Percentiles rank a stretch among this genome's conserved stretches.
Conservation (phyloP, 2,329 filamentous ascomycete species). For the Rutstroemia sp. region DNA sequence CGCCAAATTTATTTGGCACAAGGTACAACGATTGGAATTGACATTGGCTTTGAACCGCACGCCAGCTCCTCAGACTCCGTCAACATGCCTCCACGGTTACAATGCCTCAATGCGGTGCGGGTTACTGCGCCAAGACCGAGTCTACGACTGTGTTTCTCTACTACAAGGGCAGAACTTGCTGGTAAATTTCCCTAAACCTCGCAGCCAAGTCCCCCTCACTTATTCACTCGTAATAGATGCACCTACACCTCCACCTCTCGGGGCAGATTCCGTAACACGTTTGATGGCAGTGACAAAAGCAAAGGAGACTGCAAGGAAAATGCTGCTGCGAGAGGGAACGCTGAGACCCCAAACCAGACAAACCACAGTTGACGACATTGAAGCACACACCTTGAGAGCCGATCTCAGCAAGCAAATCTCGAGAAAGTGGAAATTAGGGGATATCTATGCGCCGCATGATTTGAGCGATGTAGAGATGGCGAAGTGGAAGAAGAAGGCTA, state of each 20-base stretch:
- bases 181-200: constrained; percentile 14
- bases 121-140: constrained; percentile 9
- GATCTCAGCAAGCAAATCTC: constrained; percentile 57
- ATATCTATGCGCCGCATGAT: constrained; percentile 88
- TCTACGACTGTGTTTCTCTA: constrained; percentile 22
- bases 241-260: background rate
- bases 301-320: no score
- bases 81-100: constrained; percentile 25
- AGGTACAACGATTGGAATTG: no score
- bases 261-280: no score
- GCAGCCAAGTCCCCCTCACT: background rate
- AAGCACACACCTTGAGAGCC: background rate
- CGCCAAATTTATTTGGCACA: no score
- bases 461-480: constrained; percentile 68
- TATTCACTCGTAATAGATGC: background rate
- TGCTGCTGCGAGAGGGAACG: no score
- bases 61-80: background rate
- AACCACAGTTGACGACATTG: constrained; percentile 6
- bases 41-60: no score
- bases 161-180: constrained; percentile 16
- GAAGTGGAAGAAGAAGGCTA: constrained; percentile 63
- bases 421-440: constrained; percentile 67
- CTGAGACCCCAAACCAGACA: background rate
- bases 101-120: constrained; percentile 23
- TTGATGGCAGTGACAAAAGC: no score